Base-by-base conservation (phyloP, 768 basidiomycete genomes). In the Termitomyces sp. region DNA sequence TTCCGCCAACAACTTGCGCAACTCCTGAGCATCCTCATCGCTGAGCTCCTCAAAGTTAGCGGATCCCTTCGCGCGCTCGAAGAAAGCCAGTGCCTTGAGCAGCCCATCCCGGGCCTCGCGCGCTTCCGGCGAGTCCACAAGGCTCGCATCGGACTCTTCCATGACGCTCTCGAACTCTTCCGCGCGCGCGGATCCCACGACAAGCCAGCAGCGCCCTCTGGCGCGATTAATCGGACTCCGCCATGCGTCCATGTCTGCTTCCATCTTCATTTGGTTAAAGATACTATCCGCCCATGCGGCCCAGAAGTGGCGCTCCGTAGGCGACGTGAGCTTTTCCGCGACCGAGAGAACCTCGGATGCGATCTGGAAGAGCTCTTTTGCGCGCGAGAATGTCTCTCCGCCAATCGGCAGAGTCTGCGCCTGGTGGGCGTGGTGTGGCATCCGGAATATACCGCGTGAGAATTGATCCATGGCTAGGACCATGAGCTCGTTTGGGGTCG, bases 401-500 rank as follows among this genome's bases (percentile, higher is more conserved):
- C 61, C 22, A 58, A 62, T 24, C 54, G 53, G 63, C 51, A 35
- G 63, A 50, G 20, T 18, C 52, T 53, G 57, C 52, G 20, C 57
- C 55, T 7, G 59, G 46, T 53, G 62, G 26, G 66, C 7, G 73
- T 43, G 75, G 62, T 83, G 84, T 1, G 86, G 87, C 86, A 87
- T 86, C 66, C 86, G 82, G 66, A 88, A 82, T 57, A 87, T 86
- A 6, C 85, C 87, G 22, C 85, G 74, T 6, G 80, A 80, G 65
- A 87, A 86, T 60, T 87, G 86, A 67, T 87, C 87, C 73, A 84
- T 82, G 8, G 87, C 85, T 33, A 85, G 73, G 16, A 77, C 67
- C 69, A 87, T 71, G 43, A 88, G 67, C 45, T 85, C 84, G 66
- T 80, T 69, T 6, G 82, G 73, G 14, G 72, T 67, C 4, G 76